Conservation (phyloP, 208 protist genomes). For the Trypanosoma boissoni region DNA sequence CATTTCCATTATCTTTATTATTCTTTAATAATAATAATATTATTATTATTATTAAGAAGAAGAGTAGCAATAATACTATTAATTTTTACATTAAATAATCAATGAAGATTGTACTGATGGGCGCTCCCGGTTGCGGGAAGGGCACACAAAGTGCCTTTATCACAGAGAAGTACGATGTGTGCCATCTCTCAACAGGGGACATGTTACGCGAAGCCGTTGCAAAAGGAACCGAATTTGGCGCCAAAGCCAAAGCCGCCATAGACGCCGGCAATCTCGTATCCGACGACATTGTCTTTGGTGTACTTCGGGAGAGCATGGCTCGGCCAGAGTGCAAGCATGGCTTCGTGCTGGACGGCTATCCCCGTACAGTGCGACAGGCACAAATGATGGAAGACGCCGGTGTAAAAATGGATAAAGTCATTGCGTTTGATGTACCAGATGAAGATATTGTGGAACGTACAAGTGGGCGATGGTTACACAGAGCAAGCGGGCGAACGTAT, state of each 20-base stretch:
- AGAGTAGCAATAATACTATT: too few species aligned
- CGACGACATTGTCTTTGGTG: constrained; percentile 91
- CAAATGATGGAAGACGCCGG: constrained; percentile 84
- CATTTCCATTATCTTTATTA: too few species aligned
- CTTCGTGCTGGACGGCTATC: constrained; percentile 96
- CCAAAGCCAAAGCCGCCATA: constrained; percentile 70
- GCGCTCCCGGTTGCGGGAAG: constrained; percentile 92
- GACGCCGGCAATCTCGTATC: constrained; percentile 81
- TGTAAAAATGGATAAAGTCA: constrained; percentile 78
- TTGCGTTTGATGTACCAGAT: constrained; percentile 91
- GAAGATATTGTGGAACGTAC: constrained; percentile 90
- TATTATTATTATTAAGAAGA: too few species aligned
- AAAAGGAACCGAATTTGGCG: constrained; percentile 62
- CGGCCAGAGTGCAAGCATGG: constrained; percentile 82
- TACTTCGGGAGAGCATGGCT: constrained; percentile 86
- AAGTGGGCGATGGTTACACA: constrained; percentile 92
- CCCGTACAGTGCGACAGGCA: constrained; percentile 92
- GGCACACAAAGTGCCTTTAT: constrained; percentile 92
- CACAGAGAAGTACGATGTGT: constrained; percentile 87
- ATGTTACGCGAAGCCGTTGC: constrained; percentile 87
- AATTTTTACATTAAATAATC: too few species aligned
- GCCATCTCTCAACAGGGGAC: constrained; percentile 94
- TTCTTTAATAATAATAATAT: too few species aligned
- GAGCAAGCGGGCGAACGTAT: constrained; percentile 91
- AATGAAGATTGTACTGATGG: constrained; percentile 91